A percentile compares a stretch with the other conserved stretches of the same genome.
Conservation (phyloP, 2,329 filamentous ascomycete genomes). For the Scopulariopsis brevicaulis region DNA sequence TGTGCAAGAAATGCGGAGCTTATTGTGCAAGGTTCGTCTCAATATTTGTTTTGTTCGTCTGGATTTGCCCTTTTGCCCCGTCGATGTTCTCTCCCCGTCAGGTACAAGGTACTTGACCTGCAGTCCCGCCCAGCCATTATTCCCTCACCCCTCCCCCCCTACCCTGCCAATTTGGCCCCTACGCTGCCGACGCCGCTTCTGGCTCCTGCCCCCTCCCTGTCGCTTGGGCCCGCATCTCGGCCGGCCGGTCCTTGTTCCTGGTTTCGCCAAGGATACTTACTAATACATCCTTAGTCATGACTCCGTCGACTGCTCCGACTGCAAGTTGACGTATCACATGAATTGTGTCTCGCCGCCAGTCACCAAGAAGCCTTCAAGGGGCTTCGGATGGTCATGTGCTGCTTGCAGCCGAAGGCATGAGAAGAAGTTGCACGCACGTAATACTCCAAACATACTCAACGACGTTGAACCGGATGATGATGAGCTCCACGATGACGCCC, state of each 20-base stretch:
- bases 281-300: slow-evolving; percentile 51
- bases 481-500: slow-evolving; percentile 22
- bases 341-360: slow-evolving; percentile 88
- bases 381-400: slow-evolving; percentile 96
- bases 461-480: slow-evolving; percentile 56
- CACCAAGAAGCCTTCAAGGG: slow-evolving; percentile 90
- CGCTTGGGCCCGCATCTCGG: slow-evolving; percentile 4
- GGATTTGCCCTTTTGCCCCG: slow-evolving; percentile 5
- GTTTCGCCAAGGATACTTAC: slow-evolving; percentile 2
- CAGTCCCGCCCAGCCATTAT: background rate
- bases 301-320: slow-evolving; percentile 95
- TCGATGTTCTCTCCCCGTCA: slow-evolving; percentile 3
- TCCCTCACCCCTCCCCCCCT: slow-evolving; percentile 6
- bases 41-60: slow-evolving; percentile 5
- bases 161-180: slow-evolving; percentile 4
- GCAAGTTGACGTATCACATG: slow-evolving; percentile 95
- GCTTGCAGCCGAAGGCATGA: slow-evolving; percentile 95
- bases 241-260: slow-evolving; percentile 5
- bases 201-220: slow-evolving; percentile 2
- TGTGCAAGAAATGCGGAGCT: slow-evolving; percentile 81
- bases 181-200: background rate
- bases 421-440: slow-evolving; percentile 77
- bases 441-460: slow-evolving; percentile 64
- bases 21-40: slow-evolving; percentile 76
- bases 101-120: background rate